Percentiles rank a stretch among this genome's conserved stretches.
Conservation (phyloP, 2,329 filamentous ascomycete genomes). For the Dothideomycetes sp. region DNA sequence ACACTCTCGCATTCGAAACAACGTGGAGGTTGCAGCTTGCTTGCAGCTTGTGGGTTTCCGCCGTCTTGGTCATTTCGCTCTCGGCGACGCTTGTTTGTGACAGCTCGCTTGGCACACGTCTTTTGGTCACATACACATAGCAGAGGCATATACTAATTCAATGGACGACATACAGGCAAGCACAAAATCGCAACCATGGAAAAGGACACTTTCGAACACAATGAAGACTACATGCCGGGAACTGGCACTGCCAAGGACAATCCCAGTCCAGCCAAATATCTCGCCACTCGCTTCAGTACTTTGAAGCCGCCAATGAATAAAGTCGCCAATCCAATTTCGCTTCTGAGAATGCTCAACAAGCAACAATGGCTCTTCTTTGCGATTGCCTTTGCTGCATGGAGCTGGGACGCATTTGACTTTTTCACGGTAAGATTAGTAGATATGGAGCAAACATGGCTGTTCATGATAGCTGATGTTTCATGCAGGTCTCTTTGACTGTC, state of each 20-base stretch:
- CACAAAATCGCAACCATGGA: conserved; percentile 1
- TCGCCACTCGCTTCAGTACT: conserved; percentile 41
- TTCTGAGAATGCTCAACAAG: conserved; percentile 35
- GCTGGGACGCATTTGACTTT: conserved; percentile 41
- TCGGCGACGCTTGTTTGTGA: no score
- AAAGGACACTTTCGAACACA: conserved; percentile 4
- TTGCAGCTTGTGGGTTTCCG: no score
- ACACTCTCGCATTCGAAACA: neutral
- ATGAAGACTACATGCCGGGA: conserved; percentile 2
- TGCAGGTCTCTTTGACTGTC: conserved; percentile 45
- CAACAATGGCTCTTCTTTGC: conserved; percentile 48
- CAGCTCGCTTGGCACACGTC: no score
- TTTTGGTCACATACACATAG: neutral
- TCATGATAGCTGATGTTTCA: conserved; percentile 16
- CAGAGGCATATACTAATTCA: neutral
- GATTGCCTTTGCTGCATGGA: conserved; percentile 10
- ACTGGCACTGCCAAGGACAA: conserved; percentile 15
- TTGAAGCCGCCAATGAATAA: conserved; percentile 45
- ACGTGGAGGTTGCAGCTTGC: neutral
- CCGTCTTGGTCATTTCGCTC: no score
- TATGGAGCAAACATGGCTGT: neutral
- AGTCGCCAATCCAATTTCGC: conserved; percentile 36
- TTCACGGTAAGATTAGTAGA: no score
- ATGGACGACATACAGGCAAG: neutral
- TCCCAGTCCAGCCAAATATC: conserved; percentile 36